Conservation (phyloP, 768 basidiomycete species). For the Termitomyces sp. region DNA sequence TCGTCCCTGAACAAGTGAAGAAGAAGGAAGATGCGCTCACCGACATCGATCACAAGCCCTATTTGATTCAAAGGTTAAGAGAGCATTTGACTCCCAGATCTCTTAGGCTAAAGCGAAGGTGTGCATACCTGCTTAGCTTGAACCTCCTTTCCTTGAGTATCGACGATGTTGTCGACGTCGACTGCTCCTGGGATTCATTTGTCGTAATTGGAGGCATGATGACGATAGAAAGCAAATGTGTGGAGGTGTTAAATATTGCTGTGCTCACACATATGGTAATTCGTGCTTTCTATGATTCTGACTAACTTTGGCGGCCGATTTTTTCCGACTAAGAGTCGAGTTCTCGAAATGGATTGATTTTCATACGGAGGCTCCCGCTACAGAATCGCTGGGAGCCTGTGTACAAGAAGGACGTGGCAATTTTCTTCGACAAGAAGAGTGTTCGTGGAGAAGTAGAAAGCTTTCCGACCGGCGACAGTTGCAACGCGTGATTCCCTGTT, state of each 20-base stretch:
- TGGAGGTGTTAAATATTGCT: constrained; percentile 15
- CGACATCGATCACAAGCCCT: constrained; percentile 91
- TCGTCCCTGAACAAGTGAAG: neutral
- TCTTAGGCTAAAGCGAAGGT: neutral
- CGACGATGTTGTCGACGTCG: constrained; percentile 31
- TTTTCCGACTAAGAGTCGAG: constrained; percentile 23
- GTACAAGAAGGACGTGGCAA: neutral
- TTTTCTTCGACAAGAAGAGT: neutral
- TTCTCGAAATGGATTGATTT: constrained; percentile 5
- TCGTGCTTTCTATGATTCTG: constrained; percentile 9
- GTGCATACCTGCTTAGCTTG: constrained; percentile 75
- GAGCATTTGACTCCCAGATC: neutral
- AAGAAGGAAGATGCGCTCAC: constrained; percentile 37
- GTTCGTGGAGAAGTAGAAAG: neutral
- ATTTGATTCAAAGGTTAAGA: constrained; percentile 10
- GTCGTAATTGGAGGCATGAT: constrained; percentile 46
- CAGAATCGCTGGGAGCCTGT: neutral
- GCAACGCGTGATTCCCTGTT: neutral
- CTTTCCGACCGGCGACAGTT: neutral
- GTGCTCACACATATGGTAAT: constrained; percentile 11
- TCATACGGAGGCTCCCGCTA: neutral
- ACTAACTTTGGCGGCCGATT: constrained; percentile 27
- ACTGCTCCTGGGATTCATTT: constrained; percentile 38
- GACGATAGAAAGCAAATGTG: constrained; percentile 24
- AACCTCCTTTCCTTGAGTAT: constrained; percentile 78